Evolutionary conservation across 805 yeast species (phyloP), one percentile per base, ranked within the genome.

Genomic region (Zygosaccharomyces pseudorouxii): DNA sequence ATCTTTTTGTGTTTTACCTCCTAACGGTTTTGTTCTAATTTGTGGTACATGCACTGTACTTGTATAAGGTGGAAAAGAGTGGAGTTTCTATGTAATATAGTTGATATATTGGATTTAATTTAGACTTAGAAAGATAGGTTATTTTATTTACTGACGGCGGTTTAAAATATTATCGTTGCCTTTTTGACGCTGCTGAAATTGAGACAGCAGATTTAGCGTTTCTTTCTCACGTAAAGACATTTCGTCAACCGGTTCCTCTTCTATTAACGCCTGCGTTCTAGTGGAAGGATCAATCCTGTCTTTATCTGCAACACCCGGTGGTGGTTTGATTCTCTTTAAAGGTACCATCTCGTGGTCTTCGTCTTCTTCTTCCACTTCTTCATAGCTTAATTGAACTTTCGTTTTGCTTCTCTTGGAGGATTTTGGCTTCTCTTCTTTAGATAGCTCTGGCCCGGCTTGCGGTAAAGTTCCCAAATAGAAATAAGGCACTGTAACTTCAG

Each of bases 401-500:
- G 65, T 55, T 44, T 33, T 14, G 63, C 63, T 53, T 58, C 68
- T 19, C 19, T 41, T 27, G 54, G 47, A 38, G 42, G 40, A 35
- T 41, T 39, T 38, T 47, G 31, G 20, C 36, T 30, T 42, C 48
- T 38, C 51, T 50, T 48, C 27, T 38, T 35, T 31, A 25, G 31
- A 19, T 27, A 47, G 44, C 25, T 18, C 16, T 5, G 33, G 23
- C 14, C 28, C 16, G 4, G 23, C 43, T 14, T 40, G 11, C 8
- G 18, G 20, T 14, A 18, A 14, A 18, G 37, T 5, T 16, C 19
- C 19, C 25, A 40, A 28, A 10, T 69, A 73, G 59, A 82, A 83
- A 63, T 68, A 81, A 3, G 74, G 75, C 6, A 71, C 66, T 1
- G 75, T 58, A 1, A 82, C 73, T 45, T 71, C 74, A 5, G 71